Evolutionary conservation across 345 rosid genomes (phyloP).

Genomic region (Trapa bicornis): DNA sequence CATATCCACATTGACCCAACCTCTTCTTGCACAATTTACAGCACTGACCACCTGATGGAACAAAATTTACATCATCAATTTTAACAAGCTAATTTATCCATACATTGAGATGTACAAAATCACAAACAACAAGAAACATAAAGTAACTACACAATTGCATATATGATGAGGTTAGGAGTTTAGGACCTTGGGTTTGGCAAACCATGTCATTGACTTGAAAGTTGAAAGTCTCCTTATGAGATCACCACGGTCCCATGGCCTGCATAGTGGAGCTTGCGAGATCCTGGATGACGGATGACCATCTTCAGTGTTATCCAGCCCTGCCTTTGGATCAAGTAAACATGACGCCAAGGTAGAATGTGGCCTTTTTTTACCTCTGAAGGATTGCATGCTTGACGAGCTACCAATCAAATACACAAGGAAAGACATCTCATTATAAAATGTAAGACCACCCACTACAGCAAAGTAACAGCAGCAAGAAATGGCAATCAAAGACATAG

Average conservation of each 20-base stretch:
- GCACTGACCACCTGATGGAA: constrained; percentile 63
- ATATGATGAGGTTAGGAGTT: no score
- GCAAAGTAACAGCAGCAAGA: neutral
- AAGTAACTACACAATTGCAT: neutral
- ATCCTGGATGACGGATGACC: constrained; percentile 16
- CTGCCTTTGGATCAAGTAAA: constrained; percentile 31
- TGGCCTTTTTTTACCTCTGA: constrained; percentile 49
- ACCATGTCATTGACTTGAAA: constrained; percentile 97
- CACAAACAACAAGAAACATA: neutral
- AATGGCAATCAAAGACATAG: neutral
- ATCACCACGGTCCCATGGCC: constrained; percentile 92
- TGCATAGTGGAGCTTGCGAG: constrained; percentile 43
- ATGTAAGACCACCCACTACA: neutral
- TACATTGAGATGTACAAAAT: neutral
- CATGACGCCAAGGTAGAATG: constrained; percentile 40
- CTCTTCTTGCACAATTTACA: constrained; percentile 83
- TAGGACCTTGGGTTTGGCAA: constrained; percentile 76
- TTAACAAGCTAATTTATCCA: neutral
- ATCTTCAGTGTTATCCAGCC: constrained; percentile 14
- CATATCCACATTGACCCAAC: constrained; percentile 77
- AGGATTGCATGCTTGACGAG: constrained; percentile 23
- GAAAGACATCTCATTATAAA: neutral
- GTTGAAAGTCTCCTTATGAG: constrained; percentile 75
- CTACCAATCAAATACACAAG: constrained; percentile 13
- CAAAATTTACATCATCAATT: constrained; percentile 5